Evolutionary conservation across 2,329 filamentous ascomycete genomes (phyloP).

Genomic region (Epichloe gansuensis): DNA sequence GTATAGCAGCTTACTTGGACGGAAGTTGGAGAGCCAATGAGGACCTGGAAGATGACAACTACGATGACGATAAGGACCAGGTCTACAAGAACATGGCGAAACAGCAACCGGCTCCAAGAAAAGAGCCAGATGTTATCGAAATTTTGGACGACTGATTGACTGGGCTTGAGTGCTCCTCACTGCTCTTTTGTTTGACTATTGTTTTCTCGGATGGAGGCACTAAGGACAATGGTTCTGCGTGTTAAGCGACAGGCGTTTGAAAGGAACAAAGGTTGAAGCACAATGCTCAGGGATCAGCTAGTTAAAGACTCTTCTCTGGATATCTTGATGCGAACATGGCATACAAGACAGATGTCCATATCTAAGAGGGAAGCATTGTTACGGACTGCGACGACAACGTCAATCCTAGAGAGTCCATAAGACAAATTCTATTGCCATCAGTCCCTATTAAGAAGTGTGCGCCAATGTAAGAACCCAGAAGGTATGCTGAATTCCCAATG

Average conservation of each 20-base stretch:
- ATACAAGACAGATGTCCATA: not conserved
- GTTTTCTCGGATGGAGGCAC: not conserved
- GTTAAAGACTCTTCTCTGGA: not conserved
- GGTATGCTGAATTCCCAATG: no score
- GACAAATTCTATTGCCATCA: no score
- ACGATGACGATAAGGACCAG: constrained; percentile 3
- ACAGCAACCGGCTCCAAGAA: not conserved
- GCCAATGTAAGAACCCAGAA: no score
- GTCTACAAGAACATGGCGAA: not conserved
- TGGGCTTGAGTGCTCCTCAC: not conserved
- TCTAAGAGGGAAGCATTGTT: not conserved
- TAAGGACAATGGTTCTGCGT: not conserved
- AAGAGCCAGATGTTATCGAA: constrained; percentile 13
- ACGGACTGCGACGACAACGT: not conserved
- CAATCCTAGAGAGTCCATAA: no score
- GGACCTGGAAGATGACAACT: constrained; percentile 19
- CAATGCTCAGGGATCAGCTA: no score
- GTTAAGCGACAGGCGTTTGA: not conserved
- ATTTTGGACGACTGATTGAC: constrained; percentile 15
- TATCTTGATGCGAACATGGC: not conserved
- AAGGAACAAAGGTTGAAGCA: not conserved
- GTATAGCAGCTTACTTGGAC: constrained; percentile 17
- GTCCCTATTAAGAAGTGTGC: no score
- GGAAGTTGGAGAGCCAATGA: constrained; percentile 22
- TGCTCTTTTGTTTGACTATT: not conserved